phyloP scores from a whole-genome alignment of 257 asterid genomes.

The Nicotiana knightiana region DNA sequence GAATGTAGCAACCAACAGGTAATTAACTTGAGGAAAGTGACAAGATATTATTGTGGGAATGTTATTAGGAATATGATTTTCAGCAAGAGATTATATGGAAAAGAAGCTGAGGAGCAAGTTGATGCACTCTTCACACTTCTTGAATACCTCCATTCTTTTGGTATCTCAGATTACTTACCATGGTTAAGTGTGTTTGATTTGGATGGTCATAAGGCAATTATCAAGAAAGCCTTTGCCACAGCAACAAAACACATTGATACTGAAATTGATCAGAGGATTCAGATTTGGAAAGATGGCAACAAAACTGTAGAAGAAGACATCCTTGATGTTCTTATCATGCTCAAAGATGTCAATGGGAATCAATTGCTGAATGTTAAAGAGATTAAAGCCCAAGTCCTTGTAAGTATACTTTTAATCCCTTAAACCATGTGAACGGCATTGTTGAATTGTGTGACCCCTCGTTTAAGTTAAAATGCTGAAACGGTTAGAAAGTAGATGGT shows the following conservation, averaged over 20 bases:
- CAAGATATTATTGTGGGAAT: slow-evolving; percentile 1
- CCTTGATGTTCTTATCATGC: slow-evolving; percentile 8
- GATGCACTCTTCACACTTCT: slow-evolving; percentile 1
- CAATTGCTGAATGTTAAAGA: background rate
- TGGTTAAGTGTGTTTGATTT: slow-evolving; percentile 7
- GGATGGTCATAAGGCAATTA: background rate
- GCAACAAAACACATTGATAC: background rate
- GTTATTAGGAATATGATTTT: slow-evolving; percentile 6
- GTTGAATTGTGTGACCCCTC: background rate
- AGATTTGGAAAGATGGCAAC: background rate
- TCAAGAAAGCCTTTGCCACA: background rate
- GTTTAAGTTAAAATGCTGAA: too few relatives aligned
- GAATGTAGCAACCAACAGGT: background rate
- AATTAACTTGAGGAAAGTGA: background rate
- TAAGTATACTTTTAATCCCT: background rate
- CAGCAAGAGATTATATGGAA: background rate
- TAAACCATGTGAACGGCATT: background rate
- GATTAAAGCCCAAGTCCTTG: slow-evolving; percentile 4
- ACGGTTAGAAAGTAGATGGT: too few relatives aligned
- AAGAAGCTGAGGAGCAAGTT: slow-evolving; percentile 2
- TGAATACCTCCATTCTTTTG: background rate
- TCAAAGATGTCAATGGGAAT: background rate
- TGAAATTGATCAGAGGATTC: slow-evolving; percentile 8
- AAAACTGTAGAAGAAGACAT: background rate
- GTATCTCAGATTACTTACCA: background rate